Conservation (phyloP, 345 rosid genomes). For the Rhodomyrtus tomentosa region DNA sequence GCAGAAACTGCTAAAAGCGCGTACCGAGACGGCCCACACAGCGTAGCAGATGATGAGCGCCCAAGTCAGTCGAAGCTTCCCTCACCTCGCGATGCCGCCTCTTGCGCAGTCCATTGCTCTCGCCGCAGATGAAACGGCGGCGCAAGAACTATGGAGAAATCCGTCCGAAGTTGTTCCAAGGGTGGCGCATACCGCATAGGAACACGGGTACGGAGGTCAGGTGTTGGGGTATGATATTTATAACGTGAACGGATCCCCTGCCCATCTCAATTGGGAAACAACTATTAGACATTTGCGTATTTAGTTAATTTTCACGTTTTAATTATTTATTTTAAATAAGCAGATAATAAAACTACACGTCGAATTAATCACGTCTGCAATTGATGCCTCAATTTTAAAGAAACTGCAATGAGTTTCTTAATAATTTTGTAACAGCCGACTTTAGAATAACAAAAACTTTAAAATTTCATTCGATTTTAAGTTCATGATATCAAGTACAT, state of each 20-base stretch:
- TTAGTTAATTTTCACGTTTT: not conserved
- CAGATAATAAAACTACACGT: not conserved
- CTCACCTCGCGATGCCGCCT: not conserved
- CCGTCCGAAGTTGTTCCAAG: not conserved
- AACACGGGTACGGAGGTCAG: not conserved
- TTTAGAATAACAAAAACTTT: too few species aligned
- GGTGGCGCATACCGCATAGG: not conserved
- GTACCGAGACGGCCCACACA: not conserved
- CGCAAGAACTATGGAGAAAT: not conserved
- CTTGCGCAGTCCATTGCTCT: not conserved
- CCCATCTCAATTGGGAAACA: not conserved
- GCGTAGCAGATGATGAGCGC: not conserved
- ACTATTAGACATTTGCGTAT: not conserved
- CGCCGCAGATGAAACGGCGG: not conserved
- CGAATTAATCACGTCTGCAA: not conserved
- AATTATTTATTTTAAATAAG: not conserved
- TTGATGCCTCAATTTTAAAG: not conserved
- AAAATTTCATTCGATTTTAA: too few species aligned
- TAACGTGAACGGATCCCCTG: too few species aligned
- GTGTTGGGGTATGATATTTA: accelerated
- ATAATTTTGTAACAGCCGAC: too few species aligned
- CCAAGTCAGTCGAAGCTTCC: not conserved
- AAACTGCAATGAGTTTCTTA: not conserved
- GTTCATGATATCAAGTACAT: too few species aligned
- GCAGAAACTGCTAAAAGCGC: not conserved